Evolutionary conservation across 495 filamentous ascomycete genomes (phyloP), one percentile per base, ranked within the genome.

Genomic region (Penicillium waksmanii): DNA sequence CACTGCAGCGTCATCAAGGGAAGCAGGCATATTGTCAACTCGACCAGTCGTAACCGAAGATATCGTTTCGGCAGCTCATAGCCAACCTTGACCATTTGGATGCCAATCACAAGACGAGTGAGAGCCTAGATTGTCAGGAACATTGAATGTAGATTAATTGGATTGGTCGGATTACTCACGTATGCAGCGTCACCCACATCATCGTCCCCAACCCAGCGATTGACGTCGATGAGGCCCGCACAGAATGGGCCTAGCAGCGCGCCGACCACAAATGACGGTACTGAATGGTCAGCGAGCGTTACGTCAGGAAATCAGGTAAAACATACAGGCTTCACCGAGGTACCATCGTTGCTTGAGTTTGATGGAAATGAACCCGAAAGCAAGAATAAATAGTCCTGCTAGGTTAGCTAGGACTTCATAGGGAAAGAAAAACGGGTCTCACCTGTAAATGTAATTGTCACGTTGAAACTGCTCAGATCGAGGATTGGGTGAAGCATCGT

Each of bases 241-340:
- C 74, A 70, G 5, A 80, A 66, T 4, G 81, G 82, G 0, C 82
- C 82, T 11, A 86, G 69, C 1, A 78, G 18, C 34, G 77, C 70
- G 8, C 83, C 82, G 55, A 80, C 51, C 35, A 77, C 47, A 27
- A 85, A 79, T 9, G 82, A 78, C 13, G 82, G 82, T 25, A 85
- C 82, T 85, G 40, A 13, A 46, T n/a, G 44, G 2, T 38, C 36
- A 38, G 36, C 3, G 15, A 38, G 15, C 8, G 11, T 38, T 38
- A 3, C 36, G 2, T 38, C 36, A 38, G 11, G 4, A 51, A 53
- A 17, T 43, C 21, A 58, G 12, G n/a, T 17, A 21, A 8, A 51
- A 72, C 81, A 56, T 58, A 85, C 82, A 72, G 36, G 83, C 82
- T 74, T 85, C 83, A 9, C 83, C 83, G 3, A 85, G 75, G 60